These are phyloP conservation scores for Leccinum aurantiacum DNA, from an alignment of 768 basidiomycete species.

Conservation along the genomic window DNA sequence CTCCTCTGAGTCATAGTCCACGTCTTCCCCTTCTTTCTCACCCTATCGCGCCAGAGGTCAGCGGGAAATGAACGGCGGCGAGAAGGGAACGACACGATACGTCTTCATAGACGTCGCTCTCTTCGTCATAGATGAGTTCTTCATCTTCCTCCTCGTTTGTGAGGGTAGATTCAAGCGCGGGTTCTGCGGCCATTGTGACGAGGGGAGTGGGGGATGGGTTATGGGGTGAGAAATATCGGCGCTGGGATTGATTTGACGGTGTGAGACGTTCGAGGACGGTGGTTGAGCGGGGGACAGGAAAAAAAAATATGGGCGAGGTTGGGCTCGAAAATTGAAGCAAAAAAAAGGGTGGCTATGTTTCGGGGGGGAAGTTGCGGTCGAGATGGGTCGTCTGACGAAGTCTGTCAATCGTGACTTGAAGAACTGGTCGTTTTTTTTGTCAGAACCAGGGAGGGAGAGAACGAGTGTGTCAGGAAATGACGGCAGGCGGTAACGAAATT, in stretches of 20 bases:
- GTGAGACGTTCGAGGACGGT: conserved; percentile 3
- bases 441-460: not conserved
- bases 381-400: conserved; percentile 3
- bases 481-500: conserved; percentile 19
- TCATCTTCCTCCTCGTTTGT: conserved; percentile 1
- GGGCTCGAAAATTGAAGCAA: not conserved
- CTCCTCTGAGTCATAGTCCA: conserved; percentile 9
- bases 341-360: not conserved
- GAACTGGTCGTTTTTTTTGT: not conserved
- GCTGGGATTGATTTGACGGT: conserved; percentile 5
- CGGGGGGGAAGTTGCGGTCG: not conserved
- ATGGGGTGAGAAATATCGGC: conserved; percentile 9
- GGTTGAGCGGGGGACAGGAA: conserved; percentile 12
- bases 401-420: conserved; percentile 6
- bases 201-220: not conserved
- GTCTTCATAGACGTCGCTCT: conserved; percentile 31
- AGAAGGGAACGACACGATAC: conserved; percentile 13
- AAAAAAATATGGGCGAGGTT: conserved; percentile 1
- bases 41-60: conserved; percentile 11
- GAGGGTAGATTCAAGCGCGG: conserved; percentile 14
- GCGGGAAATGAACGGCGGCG: not conserved
- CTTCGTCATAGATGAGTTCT: conserved; percentile 23
- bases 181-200: conserved; percentile 24
- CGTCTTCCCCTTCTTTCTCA: conserved; percentile 18
- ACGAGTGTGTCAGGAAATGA: conserved; percentile 12